Base-by-base conservation (phyloP, 164 flowering plant genomes). In the Magnolia changhungtana region DNA sequence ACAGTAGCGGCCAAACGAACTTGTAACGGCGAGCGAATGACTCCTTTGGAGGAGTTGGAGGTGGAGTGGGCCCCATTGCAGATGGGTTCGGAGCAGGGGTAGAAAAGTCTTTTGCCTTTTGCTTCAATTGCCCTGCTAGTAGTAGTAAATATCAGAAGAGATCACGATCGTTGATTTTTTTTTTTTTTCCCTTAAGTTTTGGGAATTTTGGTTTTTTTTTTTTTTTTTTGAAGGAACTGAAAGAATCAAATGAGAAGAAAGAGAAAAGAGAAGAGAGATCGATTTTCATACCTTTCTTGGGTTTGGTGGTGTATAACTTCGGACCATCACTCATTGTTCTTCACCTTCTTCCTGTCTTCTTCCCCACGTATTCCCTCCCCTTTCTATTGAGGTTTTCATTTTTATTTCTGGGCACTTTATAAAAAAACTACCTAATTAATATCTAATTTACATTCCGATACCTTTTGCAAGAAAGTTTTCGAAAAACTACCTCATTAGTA, bases 1-100 rank as follows among this genome's bases (percentile, higher is more conserved):
- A 79, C 24, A 92, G 88, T 71, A 92, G 77, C 21, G 98, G 96
- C 97, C 91, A 89, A 8, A 92, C 61, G 81, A 86, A 92, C 86
- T 87, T 91, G 69, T 89, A 88, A 13, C 97, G 90, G 55, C 92
- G 84, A 58, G 86, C 86, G 74, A 92, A 88, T 0, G 95, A 88
- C 76, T 89, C 93, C 82, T 89, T 89, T 0, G 88, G 88, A 2
- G 91, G 90, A 67, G 75, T 75, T 16, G 86, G 80, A 14, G 91
- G 85, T 2, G 84, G 81, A 20, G 87, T 2, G 7, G 84, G 14
- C 11, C 63, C 69, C 74, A 63, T 71, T 49, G 83, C 74, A 27
- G 77, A 23, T 20, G 64, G 37, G 9, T 31, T 50, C 11, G 70
- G 8, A 10, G 76, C 13, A 20, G 76, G 76, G 5, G 76, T 8